These are phyloP conservation scores for Erythrophleum fordii DNA, from an alignment of 306 rosid genomes.

Conservation along the genomic window DNA sequence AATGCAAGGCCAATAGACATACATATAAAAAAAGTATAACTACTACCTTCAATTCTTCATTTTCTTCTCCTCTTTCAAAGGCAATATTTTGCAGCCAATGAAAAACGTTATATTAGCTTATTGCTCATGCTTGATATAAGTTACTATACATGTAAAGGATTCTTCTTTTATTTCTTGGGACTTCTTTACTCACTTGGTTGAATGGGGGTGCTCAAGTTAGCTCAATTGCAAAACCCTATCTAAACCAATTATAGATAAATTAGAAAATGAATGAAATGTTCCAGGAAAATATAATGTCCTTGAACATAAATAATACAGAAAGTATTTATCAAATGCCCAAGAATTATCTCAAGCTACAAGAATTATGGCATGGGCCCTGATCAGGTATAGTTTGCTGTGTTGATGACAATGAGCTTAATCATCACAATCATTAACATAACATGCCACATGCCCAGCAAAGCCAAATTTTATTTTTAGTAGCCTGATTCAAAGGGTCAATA, in stretches of 20 bases:
- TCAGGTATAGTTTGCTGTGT: constrained; percentile 12
- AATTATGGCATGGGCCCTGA: constrained; percentile 3
- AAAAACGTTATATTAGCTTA: not conserved
- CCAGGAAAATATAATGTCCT: not conserved
- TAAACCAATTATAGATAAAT: not conserved
- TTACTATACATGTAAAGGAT: not conserved
- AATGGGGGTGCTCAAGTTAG: not conserved
- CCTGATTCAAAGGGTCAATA: constrained; percentile 15
- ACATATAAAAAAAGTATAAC: not conserved
- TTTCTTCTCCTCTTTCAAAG: not conserved
- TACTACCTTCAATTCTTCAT: not conserved
- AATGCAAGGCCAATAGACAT: not conserved
- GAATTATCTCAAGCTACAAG: constrained; percentile 14
- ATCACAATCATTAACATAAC: constrained; percentile 24
- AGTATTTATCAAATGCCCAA: constrained; percentile 16
- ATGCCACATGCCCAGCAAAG: constrained; percentile 23
- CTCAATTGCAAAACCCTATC: not conserved
- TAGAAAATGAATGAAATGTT: constrained; percentile 12
- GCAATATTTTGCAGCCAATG: not conserved
- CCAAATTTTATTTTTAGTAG: not conserved
- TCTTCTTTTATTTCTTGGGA: constrained; percentile 1
- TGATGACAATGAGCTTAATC: constrained; percentile 26
- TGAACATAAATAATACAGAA: constrained; percentile 10
- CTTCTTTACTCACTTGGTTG: not conserved
- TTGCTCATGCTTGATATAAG: constrained; percentile 10